phyloP scores from a whole-genome alignment of 1,139 yeast genomes.

The Yamadazyma jaroonii region DNA sequence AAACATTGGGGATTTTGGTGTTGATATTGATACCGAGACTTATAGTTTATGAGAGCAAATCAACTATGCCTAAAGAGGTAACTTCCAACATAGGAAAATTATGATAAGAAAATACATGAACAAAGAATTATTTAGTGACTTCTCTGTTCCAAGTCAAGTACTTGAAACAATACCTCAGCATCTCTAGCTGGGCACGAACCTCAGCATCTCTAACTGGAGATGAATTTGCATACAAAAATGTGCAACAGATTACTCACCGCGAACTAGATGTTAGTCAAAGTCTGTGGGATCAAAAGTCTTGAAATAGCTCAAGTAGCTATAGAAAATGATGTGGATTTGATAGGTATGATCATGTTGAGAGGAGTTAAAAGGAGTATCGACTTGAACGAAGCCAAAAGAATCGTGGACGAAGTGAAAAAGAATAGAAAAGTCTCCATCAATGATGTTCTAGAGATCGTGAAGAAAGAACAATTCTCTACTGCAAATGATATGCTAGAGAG shows the following conservation, averaged over 20 bases:
- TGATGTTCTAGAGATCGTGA: conserved; percentile 19
- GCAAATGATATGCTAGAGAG: conserved; percentile 34
- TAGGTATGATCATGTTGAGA: conserved; percentile 90
- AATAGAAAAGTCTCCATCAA: conserved; percentile 19
- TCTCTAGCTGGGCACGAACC: too few relatives aligned
- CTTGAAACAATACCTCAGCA: too few relatives aligned
- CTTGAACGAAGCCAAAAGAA: conserved; percentile 48
- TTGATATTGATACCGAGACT: conserved; percentile 65
- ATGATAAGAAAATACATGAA: too few relatives aligned
- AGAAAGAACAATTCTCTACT: conserved; percentile 14
- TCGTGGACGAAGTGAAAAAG: conserved; percentile 37
- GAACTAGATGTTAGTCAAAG: conserved; percentile 56
- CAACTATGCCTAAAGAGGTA: too few relatives aligned
- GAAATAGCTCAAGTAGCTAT: conserved; percentile 73
- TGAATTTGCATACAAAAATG: too few relatives aligned
- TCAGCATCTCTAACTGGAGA: too few relatives aligned
- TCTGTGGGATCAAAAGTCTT: conserved; percentile 73
- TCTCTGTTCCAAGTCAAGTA: too few relatives aligned
- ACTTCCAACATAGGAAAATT: too few relatives aligned
- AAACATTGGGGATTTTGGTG: conserved; percentile 78
- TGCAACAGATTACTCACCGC: too few relatives aligned
- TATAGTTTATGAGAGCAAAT: too few relatives aligned
- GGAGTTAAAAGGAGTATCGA: conserved; percentile 70
- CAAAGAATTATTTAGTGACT: too few relatives aligned
- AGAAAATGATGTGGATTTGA: conserved; percentile 64